phyloP scores from a whole-genome alignment of 2,329 filamentous ascomycete species.

The Sordariomycetes sp. region DNA sequence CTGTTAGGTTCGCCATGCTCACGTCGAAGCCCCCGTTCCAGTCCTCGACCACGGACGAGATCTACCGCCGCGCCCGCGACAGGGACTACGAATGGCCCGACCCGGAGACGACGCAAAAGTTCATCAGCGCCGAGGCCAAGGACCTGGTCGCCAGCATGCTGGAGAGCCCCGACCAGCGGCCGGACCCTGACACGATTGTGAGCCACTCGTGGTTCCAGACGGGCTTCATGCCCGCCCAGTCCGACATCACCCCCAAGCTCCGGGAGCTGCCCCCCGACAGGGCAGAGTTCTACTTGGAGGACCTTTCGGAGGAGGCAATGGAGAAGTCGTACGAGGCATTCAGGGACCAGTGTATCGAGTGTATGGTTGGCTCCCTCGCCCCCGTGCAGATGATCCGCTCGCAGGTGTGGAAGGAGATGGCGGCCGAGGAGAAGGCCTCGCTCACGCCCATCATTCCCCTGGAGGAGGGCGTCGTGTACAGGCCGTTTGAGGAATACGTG shows the following conservation, averaged over 20 bases:
- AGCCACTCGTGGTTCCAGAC: slow-evolving; percentile 68
- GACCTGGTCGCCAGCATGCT: slow-evolving; percentile 67
- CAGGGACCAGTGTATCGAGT: slow-evolving; percentile 42
- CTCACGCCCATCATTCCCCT: slow-evolving; percentile 51
- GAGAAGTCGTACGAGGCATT: slow-evolving; percentile 36
- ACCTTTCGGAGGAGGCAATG: slow-evolving; percentile 29
- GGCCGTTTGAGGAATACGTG: slow-evolving; percentile 48
- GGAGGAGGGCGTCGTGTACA: slow-evolving; percentile 47
- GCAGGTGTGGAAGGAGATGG: slow-evolving; percentile 52
- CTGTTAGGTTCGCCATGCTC: slow-evolving; percentile 74
- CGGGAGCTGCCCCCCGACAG: slow-evolving; percentile 41
- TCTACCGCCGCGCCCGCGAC: slow-evolving; percentile 58
- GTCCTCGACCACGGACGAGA: slow-evolving; percentile 76
- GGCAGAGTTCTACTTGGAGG: slow-evolving; percentile 41
- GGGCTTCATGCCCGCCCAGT: slow-evolving; percentile 54
- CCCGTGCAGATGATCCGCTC: slow-evolving; percentile 31
- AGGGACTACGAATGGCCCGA: slow-evolving; percentile 73
- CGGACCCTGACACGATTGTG: slow-evolving; percentile 65
- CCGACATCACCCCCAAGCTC: slow-evolving; percentile 44
- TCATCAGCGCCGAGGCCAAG: slow-evolving; percentile 63
- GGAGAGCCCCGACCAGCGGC: slow-evolving; percentile 60
- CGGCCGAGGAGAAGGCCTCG: slow-evolving; percentile 53
- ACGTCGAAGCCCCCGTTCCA: slow-evolving; percentile 95
- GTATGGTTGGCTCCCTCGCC: slow-evolving; percentile 44
- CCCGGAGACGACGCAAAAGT: slow-evolving; percentile 49